These are phyloP conservation scores for Ophiostoma piceae DNA, from an alignment of 2,329 filamentous ascomycete genomes.

Conservation along the genomic window DNA sequence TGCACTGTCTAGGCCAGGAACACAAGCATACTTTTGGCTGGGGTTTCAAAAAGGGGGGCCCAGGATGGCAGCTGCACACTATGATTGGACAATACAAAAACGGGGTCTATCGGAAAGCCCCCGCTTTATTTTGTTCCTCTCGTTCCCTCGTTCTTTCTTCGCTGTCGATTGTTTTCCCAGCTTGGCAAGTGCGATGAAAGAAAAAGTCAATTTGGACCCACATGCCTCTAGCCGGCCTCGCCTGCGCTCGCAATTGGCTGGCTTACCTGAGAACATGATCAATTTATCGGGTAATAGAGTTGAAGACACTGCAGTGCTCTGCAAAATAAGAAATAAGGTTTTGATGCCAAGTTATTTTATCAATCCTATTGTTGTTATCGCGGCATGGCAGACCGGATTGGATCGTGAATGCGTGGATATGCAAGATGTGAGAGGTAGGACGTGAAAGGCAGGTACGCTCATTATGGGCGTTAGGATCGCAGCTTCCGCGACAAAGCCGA, in stretches of 20 bases:
- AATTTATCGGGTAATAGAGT: neutral
- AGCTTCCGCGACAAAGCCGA: neutral
- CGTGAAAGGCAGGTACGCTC: neutral
- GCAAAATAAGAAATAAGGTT: neutral
- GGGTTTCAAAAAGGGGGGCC: conserved; percentile 28
- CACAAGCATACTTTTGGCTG: conserved; percentile 21
- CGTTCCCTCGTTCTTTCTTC: conserved; percentile 19
- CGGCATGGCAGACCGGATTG: neutral
- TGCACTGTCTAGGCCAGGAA: conserved; percentile 14
- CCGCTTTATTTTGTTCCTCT: neutral
- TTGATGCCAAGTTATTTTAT: neutral
- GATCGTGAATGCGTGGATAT: neutral
- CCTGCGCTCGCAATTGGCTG: conserved; percentile 16
- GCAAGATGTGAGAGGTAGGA: neutral
- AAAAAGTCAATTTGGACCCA: conserved; percentile 19
- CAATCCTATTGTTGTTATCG: neutral
- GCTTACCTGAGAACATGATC: neutral
- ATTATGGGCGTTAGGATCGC: neutral
- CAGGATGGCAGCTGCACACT: neutral
- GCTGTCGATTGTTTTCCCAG: conserved; percentile 9
- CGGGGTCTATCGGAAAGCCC: neutral
- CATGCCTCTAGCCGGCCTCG: neutral
- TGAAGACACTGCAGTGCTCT: neutral
- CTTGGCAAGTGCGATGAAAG: conserved; percentile 10
- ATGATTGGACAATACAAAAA: neutral